Evolutionary conservation across 1,284 basidiomycete genomes (phyloP).

Genomic region (Retiboletus flavoniger): DNA sequence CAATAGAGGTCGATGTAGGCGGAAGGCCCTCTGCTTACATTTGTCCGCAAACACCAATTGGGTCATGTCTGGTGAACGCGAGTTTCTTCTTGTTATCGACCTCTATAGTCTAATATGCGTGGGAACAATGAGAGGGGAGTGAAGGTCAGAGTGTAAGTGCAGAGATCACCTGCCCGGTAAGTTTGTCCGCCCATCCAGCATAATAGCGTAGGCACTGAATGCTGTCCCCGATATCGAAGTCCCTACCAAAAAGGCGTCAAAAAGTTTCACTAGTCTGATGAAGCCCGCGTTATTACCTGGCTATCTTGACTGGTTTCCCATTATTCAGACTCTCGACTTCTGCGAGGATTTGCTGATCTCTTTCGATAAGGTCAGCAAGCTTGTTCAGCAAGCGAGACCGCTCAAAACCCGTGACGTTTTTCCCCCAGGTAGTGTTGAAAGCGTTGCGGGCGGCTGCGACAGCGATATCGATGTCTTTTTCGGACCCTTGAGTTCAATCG

Average conservation of each 20-base stretch:
- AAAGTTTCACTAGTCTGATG: neutral
- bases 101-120: constrained; percentile 64
- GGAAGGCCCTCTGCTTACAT: constrained; percentile 53
- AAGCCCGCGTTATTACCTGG: constrained; percentile 44
- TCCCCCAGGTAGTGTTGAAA: constrained; percentile 88
- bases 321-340: constrained; percentile 83
- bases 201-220: constrained; percentile 82
- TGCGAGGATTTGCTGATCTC: constrained; percentile 72
- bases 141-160: neutral
- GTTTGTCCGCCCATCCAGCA: constrained; percentile 69
- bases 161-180: constrained; percentile 58
- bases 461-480: constrained; percentile 78
- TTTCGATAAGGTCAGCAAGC: constrained; percentile 91
- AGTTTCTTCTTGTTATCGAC: constrained; percentile 78
- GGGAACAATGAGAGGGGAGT: constrained; percentile 2
- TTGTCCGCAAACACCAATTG: constrained; percentile 90
- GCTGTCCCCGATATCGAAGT: constrained; percentile 83
- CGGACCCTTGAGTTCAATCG: constrained; percentile 49
- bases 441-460: constrained; percentile 83
- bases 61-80: constrained; percentile 87
- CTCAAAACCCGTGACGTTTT: constrained; percentile 80
- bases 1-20: constrained; percentile 6
- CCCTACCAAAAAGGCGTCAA: constrained; percentile 50
- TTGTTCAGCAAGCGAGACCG: constrained; percentile 79
- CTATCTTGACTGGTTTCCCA: constrained; percentile 80